Evolutionary conservation across 2,329 filamentous ascomycete genomes (phyloP).

Genomic region (Xenosphaeropsis pyriputrescens): DNA sequence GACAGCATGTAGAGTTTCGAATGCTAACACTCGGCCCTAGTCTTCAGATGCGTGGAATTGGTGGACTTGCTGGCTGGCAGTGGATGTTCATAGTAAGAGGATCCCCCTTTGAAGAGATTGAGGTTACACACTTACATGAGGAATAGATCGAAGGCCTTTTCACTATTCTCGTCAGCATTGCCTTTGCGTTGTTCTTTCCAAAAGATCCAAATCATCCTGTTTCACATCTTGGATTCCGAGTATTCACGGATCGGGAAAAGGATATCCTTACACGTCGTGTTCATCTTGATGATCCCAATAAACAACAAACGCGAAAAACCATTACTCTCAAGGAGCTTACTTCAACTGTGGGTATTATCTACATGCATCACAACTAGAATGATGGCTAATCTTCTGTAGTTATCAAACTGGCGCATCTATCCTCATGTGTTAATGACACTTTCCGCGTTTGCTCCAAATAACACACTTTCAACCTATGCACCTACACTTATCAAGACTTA

Average conservation of each 20-base stretch:
- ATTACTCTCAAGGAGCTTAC: slow-evolving; percentile 17
- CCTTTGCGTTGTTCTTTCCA: slow-evolving; percentile 8
- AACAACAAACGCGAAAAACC: slow-evolving; percentile 19
- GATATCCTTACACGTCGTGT: slow-evolving; percentile 25
- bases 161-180: slow-evolving; percentile 17
- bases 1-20: slow-evolving; percentile 18
- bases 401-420: slow-evolving; percentile 1
- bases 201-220: neutral
- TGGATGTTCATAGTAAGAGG: slow-evolving; percentile 23
- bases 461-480: slow-evolving; percentile 14
- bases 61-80: slow-evolving; percentile 25
- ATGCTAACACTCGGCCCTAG: slow-evolving; percentile 21
- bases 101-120: slow-evolving; percentile 1
- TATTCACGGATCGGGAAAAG: slow-evolving; percentile 26
- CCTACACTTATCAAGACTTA: slow-evolving; percentile 16
- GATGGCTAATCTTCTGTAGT: neutral
- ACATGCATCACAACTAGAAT: neutral
- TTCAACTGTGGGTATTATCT: neutral
- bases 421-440: slow-evolving; percentile 14
- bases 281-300: slow-evolving; percentile 26
- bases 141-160: slow-evolving; percentile 15
- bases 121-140: neutral
- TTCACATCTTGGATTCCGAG: slow-evolving; percentile 6
- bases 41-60: slow-evolving; percentile 21
- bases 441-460: slow-evolving; percentile 8